phyloP scores from a whole-genome alignment of 352 stramenopile species.

The Phytophthora litchii region DNA sequence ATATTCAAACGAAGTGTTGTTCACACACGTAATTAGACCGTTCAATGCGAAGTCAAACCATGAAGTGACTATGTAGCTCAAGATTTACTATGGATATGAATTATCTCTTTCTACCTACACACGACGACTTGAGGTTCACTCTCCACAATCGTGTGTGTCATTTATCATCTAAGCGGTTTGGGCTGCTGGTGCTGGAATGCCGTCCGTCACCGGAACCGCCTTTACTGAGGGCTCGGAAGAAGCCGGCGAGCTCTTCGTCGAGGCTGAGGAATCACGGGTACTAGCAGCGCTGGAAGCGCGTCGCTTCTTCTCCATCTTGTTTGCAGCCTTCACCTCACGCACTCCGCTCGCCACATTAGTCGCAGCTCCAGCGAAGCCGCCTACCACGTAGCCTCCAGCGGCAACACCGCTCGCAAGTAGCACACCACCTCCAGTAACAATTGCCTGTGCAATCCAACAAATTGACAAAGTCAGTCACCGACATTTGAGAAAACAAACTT shows the following conservation, averaged over 20 bases:
- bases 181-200: slow-evolving; percentile 18
- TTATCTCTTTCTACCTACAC: slow-evolving; percentile 42
- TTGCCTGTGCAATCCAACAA: slow-evolving; percentile 40
- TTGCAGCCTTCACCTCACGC: slow-evolving; percentile 81
- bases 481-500: not conserved
- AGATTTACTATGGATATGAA: slow-evolving; percentile 33
- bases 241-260: slow-evolving; percentile 32
- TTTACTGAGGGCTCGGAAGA: slow-evolving; percentile 28
- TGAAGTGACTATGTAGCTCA: slow-evolving; percentile 25
- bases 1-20: not conserved
- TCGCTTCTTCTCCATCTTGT: slow-evolving; percentile 70
- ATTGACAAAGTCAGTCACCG: slow-evolving; percentile 9
- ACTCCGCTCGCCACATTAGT: slow-evolving; percentile 85
- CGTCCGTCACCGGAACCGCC: slow-evolving; percentile 22
- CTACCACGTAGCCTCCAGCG: slow-evolving; percentile 79
- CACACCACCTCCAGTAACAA: slow-evolving; percentile 79
- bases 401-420: slow-evolving; percentile 79
- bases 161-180: slow-evolving; percentile 37
- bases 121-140: slow-evolving; percentile 8
- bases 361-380: slow-evolving; percentile 79
- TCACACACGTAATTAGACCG: not conserved
- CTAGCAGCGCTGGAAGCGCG: slow-evolving; percentile 46
- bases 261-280: slow-evolving; percentile 32
- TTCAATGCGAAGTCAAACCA: not conserved
- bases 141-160: slow-evolving; percentile 12